phyloP scores from a whole-genome alignment of 1,284 basidiomycete species.

The Puccinia hordei region DNA sequence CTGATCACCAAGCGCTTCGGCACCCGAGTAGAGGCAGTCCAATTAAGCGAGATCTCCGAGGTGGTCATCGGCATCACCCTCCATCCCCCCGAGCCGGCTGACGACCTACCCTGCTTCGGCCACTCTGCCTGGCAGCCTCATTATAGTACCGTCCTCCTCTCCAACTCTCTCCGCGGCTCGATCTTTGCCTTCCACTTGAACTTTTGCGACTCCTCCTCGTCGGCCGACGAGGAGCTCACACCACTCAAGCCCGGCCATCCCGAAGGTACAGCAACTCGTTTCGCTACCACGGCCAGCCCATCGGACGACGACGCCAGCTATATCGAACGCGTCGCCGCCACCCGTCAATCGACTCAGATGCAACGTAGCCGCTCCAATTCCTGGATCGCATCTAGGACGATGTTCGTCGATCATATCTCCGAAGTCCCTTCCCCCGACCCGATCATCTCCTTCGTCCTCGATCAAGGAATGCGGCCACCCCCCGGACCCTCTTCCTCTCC shows the following conservation, averaged over 20 bases:
- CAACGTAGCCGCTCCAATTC: conserved; percentile 17
- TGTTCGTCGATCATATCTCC: conserved; percentile 34
- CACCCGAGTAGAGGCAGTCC: conserved; percentile 28
- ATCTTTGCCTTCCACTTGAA: conserved; percentile 41
- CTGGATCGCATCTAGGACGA: background rate
- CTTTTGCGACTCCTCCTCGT: background rate
- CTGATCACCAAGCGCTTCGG: conserved; percentile 20
- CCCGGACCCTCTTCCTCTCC: conserved; percentile 10
- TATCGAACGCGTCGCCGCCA: conserved; percentile 22
- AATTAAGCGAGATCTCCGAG: conserved; percentile 23
- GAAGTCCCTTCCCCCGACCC: conserved; percentile 38
- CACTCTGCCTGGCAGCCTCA: conserved; percentile 26
- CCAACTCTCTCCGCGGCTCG: conserved; percentile 45
- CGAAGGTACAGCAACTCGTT: too few relatives aligned
- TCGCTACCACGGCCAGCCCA: too few relatives aligned
- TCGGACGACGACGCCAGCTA: conserved; percentile 25
- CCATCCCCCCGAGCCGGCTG: background rate
- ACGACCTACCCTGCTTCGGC: conserved; percentile 30
- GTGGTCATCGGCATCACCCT: conserved; percentile 11
- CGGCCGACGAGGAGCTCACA: background rate
- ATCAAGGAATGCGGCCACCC: conserved; percentile 15
- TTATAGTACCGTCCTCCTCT: conserved; percentile 33
- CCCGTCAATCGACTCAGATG: conserved; percentile 21
- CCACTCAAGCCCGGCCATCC: background rate
- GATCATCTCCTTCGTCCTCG: conserved; percentile 47